Base-by-base conservation (phyloP, 2,329 filamentous ascomycete genomes). In the Scleromitrula shiraiana region DNA sequence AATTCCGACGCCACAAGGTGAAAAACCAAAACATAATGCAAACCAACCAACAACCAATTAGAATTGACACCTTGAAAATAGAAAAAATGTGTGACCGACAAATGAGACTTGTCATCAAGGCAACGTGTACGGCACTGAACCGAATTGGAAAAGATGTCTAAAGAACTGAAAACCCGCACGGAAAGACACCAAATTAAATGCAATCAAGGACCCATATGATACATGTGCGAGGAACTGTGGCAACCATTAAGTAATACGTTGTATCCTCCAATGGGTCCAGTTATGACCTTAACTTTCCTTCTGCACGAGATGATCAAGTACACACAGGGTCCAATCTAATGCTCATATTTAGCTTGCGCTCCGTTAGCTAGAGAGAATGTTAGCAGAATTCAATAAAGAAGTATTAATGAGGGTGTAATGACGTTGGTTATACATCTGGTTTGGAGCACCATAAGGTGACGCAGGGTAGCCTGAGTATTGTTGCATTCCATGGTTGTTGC, bases 381-480 rank as follows among this genome's bases (percentile, higher is more conserved):
- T 56, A 64, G 61, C 53, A 46, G 37, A n/a, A 27, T 7, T 48
- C 50, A 15, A 38, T 7, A 4, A 35, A 39, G 30, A 43, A 39
- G 47, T 41, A 39, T 24, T 50, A 36, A 39, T 43, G 52, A 57
- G 56, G 61, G 60, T 51, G 51, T 59, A 64, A 60, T 72, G 68
- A 74, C 77, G 73, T 67, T 78, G 77, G 37, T 47, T 77, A 61
- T 82, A 82, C 67, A 82, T 76, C 64, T 73, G 72, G 64, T 75
- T 59, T 52, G 57, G 61, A 20, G 57, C 54, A 45, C 72, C 75
- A 54, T 80, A 80, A 4, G 76, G 76, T 10, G 77, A 79, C 41
- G 78, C 73, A 42, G 77, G 75, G 60, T 81, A 80, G 58, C 68
- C 73, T 40, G 72, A 65, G 57, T 81, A 80, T 40, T 58, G 54